Evolutionary conservation across 1,284 basidiomycete genomes (phyloP).

Genomic region (Naganishia cerealis): DNA sequence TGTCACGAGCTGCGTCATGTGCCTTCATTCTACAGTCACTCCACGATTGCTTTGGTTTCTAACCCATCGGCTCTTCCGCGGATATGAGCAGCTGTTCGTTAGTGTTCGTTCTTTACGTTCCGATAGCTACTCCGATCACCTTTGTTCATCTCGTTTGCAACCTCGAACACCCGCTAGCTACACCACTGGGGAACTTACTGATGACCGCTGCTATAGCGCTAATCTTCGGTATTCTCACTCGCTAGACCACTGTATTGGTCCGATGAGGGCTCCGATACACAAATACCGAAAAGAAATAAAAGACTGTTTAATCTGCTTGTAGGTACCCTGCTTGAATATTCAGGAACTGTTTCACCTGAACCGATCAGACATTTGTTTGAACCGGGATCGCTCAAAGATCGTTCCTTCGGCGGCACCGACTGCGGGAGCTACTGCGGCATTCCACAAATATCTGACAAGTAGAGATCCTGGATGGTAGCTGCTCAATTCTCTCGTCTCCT

Average conservation of each 20-base stretch:
- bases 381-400: too few relatives aligned
- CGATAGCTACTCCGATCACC: background rate
- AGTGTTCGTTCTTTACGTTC: background rate
- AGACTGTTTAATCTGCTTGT: background rate
- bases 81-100: background rate
- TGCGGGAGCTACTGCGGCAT: too few relatives aligned
- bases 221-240: background rate
- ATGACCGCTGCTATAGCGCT: background rate
- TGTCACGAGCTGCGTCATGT: background rate
- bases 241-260: background rate
- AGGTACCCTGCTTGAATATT: background rate
- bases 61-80: background rate
- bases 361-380: background rate
- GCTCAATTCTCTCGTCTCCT: too few relatives aligned
- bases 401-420: too few relatives aligned
- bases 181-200: too few relatives aligned
- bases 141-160: background rate
- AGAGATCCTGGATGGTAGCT: too few relatives aligned
- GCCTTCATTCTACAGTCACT: background rate
- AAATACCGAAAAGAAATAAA: background rate
- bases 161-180: too few relatives aligned
- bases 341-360: background rate
- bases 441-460: too few relatives aligned
- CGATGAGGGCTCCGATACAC: slow-evolving; percentile 3
- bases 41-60: background rate